phyloP scores from a whole-genome alignment of 352 stramenopile genomes.

The Thalassiosira exigua region DNA sequence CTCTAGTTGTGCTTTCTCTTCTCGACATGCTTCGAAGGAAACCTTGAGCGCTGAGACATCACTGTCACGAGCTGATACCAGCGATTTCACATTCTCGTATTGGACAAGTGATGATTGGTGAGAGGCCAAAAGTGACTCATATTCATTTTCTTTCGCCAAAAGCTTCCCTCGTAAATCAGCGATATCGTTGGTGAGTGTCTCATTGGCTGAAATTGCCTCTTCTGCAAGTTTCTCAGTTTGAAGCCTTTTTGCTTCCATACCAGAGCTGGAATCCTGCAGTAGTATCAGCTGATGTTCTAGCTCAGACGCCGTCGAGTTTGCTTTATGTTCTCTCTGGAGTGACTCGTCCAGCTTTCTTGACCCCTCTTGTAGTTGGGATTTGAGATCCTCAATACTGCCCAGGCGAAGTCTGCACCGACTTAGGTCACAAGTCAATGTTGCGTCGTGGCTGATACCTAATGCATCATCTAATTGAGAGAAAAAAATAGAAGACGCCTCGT shows the following conservation, averaged over 20 bases:
- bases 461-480: constrained; percentile 28
- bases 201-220: constrained; percentile 38
- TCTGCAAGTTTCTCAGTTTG: constrained; percentile 42
- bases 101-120: constrained; percentile 24
- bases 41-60: constrained; percentile 31
- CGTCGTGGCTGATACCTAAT: constrained; percentile 28
- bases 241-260: constrained; percentile 21
- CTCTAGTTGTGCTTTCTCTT: constrained; percentile 40
- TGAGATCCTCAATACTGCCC: constrained; percentile 27
- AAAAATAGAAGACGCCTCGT: constrained; percentile 17
- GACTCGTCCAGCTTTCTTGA: constrained; percentile 23
- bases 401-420: constrained; percentile 25
- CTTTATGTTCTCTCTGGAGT: background rate
- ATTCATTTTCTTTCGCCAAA: constrained; percentile 3
- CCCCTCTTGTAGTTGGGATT: constrained; percentile 8
- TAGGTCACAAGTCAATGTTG: constrained; percentile 1
- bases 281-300: constrained; percentile 14
- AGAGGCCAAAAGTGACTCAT: constrained; percentile 12
- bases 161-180: constrained; percentile 21
- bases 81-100: constrained; percentile 12
- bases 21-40: constrained; percentile 12
- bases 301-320: constrained; percentile 3
- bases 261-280: constrained; percentile 3
- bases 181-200: constrained; percentile 25
- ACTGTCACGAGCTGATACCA: constrained; percentile 16